Percentiles rank a stretch among this genome's conserved stretches.
Conservation (phyloP, 805 yeast genomes). For the Pichia cephalocereana region DNA sequence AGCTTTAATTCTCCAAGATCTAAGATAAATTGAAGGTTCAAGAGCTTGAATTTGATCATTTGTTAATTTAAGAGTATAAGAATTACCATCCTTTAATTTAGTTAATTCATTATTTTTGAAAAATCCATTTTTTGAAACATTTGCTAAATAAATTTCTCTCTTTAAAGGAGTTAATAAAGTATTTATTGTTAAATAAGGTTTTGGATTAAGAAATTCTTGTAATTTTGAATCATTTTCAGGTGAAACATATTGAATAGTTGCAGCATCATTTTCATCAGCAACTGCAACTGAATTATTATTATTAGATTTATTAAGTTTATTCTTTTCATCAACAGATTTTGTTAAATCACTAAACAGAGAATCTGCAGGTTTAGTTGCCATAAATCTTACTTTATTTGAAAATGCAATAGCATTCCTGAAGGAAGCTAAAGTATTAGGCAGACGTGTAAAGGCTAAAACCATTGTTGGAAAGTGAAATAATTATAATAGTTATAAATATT, state of each 20-base stretch:
- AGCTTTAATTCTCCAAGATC: conserved; percentile 77
- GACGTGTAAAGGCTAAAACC: conserved; percentile 1
- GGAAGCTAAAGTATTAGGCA: not conserved
- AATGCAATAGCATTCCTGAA: not conserved
- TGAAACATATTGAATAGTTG: conserved; percentile 13
- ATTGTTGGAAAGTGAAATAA: not conserved
- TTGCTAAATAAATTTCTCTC: conserved; percentile 49
- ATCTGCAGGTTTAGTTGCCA: conserved; percentile 9
- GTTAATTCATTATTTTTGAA: conserved; percentile 56
- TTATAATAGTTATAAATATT: too few species aligned
- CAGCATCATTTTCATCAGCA: conserved; percentile 8
- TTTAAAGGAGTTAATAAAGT: conserved; percentile 62
- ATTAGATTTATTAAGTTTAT: not conserved
- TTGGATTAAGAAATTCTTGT: conserved; percentile 43
- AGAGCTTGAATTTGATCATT: conserved; percentile 63
- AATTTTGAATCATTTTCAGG: conserved; percentile 28
- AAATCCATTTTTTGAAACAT: conserved; percentile 55
- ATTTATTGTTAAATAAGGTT: conserved; percentile 47
- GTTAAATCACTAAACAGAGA: conserved; percentile 24
- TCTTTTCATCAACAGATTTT: conserved; percentile 8
- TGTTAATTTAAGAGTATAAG: conserved; percentile 42
- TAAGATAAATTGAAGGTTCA: conserved; percentile 80
- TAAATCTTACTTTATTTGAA: not conserved
- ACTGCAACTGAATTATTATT: conserved; percentile 4
- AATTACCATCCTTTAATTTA: conserved; percentile 32